phyloP scores from a whole-genome alignment of 257 asterid species.

The Solanum pinnatisectum region DNA sequence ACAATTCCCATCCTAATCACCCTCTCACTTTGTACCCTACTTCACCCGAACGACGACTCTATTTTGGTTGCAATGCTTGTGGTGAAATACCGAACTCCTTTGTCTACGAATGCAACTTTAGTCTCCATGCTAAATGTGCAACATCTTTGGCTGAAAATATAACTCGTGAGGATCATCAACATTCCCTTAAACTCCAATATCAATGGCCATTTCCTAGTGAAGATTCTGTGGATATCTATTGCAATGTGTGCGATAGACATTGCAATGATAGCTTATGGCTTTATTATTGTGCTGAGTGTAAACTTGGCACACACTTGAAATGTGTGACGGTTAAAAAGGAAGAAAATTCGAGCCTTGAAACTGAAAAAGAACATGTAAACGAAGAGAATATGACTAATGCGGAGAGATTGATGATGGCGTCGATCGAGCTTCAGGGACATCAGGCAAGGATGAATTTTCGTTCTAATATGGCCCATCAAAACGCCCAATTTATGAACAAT shows the following conservation, averaged over 20 bases:
- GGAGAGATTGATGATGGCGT: neutral
- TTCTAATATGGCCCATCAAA: neutral
- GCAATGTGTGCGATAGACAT: neutral
- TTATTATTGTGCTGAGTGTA: neutral
- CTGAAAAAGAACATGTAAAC: neutral
- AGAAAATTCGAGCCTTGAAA: neutral
- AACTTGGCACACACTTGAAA: neutral
- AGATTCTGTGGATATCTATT: neutral
- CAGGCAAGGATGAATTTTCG: neutral
- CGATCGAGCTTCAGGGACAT: neutral
- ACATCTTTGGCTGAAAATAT: neutral
- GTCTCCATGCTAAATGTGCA: conserved; percentile 8
- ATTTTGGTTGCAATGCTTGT: neutral
- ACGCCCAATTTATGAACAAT: neutral
- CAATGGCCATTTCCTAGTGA: neutral
- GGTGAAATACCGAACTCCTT: conserved; percentile 3
- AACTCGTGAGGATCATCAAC: conserved; percentile 1
- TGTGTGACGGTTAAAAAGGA: neutral
- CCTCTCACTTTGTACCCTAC: conserved; percentile 2
- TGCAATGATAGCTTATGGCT: neutral
- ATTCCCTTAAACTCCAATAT: neutral
- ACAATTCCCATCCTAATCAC: conserved; percentile 10
- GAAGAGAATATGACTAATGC: neutral
- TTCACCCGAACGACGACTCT: neutral
- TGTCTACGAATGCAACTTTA: conserved; percentile 12